phyloP scores from a whole-genome alignment of 768 basidiomycete species.

The Cubamyces sp. region DNA sequence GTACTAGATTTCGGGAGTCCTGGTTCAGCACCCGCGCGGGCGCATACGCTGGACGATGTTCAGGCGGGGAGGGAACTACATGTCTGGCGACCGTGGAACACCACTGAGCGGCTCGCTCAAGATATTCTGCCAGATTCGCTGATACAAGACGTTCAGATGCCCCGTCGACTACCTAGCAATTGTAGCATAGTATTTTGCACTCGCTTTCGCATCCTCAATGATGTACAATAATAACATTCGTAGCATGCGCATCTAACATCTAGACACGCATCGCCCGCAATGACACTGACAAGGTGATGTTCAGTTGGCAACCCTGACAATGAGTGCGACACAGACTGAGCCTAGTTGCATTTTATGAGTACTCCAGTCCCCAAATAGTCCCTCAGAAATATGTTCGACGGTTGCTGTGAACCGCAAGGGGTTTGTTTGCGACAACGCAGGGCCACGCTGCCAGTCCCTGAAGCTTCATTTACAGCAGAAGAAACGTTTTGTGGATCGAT shows the following conservation, averaged over 20 bases:
- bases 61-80: conserved; percentile 44
- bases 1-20: conserved; percentile 24
- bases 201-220: conserved; percentile 21
- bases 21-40: conserved; percentile 6
- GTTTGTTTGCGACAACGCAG: too few relatives aligned
- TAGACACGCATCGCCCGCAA: background rate
- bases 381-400: too few relatives aligned
- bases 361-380: too few relatives aligned
- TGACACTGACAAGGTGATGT: background rate
- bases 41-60: conserved; percentile 40
- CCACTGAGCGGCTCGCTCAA: background rate
- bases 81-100: conserved; percentile 54
- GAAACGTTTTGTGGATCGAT: too few relatives aligned
- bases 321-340: too few relatives aligned
- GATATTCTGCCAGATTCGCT: background rate
- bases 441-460: too few relatives aligned
- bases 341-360: too few relatives aligned
- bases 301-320: too few relatives aligned
- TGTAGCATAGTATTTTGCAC: conserved; percentile 24
- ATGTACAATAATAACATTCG: background rate
- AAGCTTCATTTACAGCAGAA: too few relatives aligned
- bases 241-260: too few relatives aligned
- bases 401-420: too few relatives aligned
- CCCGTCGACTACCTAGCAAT: background rate
- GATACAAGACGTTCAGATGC: background rate